Percentiles rank a stretch among this genome's conserved stretches.
Conservation (phyloP, 2,329 filamentous ascomycete species). For the Fusarium palustre region DNA sequence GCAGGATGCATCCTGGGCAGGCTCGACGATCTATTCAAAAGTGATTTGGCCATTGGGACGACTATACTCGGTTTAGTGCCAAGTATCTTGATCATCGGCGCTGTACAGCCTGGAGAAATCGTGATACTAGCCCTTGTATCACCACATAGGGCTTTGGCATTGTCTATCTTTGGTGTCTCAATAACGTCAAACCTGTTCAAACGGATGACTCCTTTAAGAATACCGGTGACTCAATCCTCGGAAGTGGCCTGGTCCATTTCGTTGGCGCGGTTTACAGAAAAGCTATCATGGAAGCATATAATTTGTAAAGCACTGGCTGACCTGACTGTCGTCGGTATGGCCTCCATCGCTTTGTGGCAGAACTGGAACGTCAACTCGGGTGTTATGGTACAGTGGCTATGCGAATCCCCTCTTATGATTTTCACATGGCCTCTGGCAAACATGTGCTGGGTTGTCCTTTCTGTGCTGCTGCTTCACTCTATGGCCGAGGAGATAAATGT, state of each 20-base stretch:
- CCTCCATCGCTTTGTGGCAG: background rate
- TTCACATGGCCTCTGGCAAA: background rate
- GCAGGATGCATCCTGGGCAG: background rate
- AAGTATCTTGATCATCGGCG: background rate
- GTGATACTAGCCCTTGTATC: background rate
- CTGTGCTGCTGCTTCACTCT: background rate
- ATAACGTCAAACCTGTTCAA: background rate
- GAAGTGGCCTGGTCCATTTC: background rate
- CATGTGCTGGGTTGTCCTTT: background rate
- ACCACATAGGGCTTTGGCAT: background rate
- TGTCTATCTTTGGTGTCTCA: background rate
- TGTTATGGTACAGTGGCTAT: background rate
- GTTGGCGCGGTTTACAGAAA: background rate
- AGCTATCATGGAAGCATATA: background rate
- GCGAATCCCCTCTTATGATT: background rate
- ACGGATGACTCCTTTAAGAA: background rate
- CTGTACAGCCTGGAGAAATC: background rate
- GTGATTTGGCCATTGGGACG: background rate
- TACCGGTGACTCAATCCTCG: rapidly evolving
- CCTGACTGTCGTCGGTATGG: background rate
- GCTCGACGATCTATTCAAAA: background rate
- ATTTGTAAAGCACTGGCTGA: background rate
- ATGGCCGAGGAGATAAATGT: background rate
- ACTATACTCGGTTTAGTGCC: background rate
- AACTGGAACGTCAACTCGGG: background rate